Base-by-base conservation (phyloP, 2,329 filamentous ascomycete genomes). In the Pseudogymnoascus sp. region DNA sequence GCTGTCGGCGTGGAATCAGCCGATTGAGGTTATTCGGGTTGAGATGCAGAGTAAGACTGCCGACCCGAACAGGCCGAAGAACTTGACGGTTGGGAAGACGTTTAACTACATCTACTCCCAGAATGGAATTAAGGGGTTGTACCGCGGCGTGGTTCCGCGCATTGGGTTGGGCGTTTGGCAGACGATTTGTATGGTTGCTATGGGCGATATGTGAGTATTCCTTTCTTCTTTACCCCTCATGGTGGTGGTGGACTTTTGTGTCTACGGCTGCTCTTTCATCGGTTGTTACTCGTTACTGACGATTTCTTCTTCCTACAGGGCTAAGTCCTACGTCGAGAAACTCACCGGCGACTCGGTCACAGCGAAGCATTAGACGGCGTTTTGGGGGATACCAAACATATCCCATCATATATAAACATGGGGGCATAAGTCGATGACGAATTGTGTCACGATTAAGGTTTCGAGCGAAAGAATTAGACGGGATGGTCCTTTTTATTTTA, bases 11-110 rank as follows among this genome's bases (percentile, higher is more conserved):
- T 99, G 95, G 95, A 99, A 99, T 80, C 95, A 99, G 84, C 95
- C 95, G 67, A 99, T 99, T 76, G 95, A 99, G 85, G 95, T 99
- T 76, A 97, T 99, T 76, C 91, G 95, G 68, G 93, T 99, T 67
- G 95, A 99, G 85, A 97, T 99, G 91, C 95, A 99, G 87, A 96
- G 91, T 82, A 97, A 97, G 87, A 97, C 89, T 72, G 91, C 90
- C 72, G 95, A 99, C 76, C 93, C 95, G 66, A 97, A 97, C 83
- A 89, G 95, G 62, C 95, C 95, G 71, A 96, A 96, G 87, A 99
- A 99, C 82, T 88, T 99, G 89, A 97, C 92, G 61, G 95, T 99
- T 67, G 90, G 87, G 71, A 96, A 92, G 78, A 87, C 87, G 64
- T 83, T 86, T 77, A 81, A 76, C 72, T 99, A 99, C 80, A 97